Percentiles rank a stretch among this genome's conserved stretches.
These are phyloP conservation scores for Prototheca stagnorum DNA, from an alignment of 163 green algal species.

Conservation along the genomic window DNA sequence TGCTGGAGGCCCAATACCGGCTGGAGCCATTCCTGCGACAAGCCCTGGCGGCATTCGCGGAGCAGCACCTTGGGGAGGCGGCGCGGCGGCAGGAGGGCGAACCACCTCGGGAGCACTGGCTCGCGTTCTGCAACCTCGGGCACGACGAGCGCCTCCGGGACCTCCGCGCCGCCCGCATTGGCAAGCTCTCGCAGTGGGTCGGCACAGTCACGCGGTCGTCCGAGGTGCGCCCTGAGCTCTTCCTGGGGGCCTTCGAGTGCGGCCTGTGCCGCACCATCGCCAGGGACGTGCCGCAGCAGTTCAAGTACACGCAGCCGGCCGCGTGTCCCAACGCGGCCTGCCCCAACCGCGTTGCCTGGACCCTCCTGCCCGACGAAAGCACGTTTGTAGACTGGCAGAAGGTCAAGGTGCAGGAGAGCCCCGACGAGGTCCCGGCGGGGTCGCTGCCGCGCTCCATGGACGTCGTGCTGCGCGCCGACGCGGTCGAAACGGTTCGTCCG, in stretches of 20 bases:
- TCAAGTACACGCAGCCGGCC: slow-evolving; percentile 82
- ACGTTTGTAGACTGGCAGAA: slow-evolving; percentile 98
- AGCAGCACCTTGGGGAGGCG: too few relatives aligned
- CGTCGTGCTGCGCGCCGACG: slow-evolving; percentile 83
- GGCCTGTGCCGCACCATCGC: slow-evolving; percentile 49
- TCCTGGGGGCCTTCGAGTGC: slow-evolving; percentile 79
- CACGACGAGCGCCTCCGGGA: slow-evolving; percentile 46
- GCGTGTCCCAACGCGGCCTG: slow-evolving; percentile 75
- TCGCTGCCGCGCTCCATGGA: slow-evolving; percentile 87
- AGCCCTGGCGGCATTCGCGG: slow-evolving; percentile 27
- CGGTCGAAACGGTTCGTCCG: slow-evolving; percentile 75
- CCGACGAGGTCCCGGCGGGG: slow-evolving; percentile 81
- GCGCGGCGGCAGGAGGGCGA: too few relatives aligned
- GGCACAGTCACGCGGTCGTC: slow-evolving; percentile 87
- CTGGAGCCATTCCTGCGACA: slow-evolving; percentile 69
- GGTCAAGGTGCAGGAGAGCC: slow-evolving; percentile 84
- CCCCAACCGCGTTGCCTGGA: slow-evolving; percentile 70
- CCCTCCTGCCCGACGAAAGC: slow-evolving; percentile 66
- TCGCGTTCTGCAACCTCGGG: slow-evolving; percentile 58
- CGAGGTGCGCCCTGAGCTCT: slow-evolving; percentile 91
- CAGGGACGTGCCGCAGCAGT: slow-evolving; percentile 83
- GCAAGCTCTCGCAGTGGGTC: slow-evolving; percentile 63
- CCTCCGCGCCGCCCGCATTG: slow-evolving; percentile 61
- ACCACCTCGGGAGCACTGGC: slow-evolving; percentile 63
- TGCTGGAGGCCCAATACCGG: slow-evolving; percentile 44